These are phyloP conservation scores for Pseudopyricularia cyperi DNA, from an alignment of 2,329 filamentous ascomycete species.

Conservation along the genomic window DNA sequence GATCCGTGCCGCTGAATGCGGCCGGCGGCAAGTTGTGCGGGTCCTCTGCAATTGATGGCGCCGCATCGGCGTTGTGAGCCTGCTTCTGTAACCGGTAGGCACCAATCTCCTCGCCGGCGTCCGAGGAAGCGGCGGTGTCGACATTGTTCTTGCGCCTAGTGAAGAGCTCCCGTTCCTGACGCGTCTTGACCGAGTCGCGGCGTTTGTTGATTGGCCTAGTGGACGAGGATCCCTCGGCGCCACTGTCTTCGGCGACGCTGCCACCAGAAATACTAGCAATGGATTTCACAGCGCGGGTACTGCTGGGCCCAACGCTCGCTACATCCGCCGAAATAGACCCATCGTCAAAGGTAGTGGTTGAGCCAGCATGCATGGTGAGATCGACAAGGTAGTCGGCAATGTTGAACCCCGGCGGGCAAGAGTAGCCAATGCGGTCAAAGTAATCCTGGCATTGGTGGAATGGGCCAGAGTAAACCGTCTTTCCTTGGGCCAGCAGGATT, in stretches of 20 bases:
- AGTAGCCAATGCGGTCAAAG: constrained; percentile 83
- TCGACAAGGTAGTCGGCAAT: constrained; percentile 97
- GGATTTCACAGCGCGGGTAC: constrained; percentile 78
- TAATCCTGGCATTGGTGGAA: constrained; percentile 82
- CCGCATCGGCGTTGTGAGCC: constrained; percentile 22
- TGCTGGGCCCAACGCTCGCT: constrained; percentile 66
- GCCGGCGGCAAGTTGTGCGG: constrained; percentile 46
- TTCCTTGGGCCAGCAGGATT: constrained; percentile 79
- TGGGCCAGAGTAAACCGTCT: constrained; percentile 85
- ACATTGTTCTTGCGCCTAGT: constrained; percentile 61
- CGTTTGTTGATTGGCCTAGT: constrained; percentile 57
- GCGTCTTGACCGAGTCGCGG: constrained; percentile 67
- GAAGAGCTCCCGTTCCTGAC: constrained; percentile 82
- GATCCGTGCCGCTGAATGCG: constrained; percentile 55
- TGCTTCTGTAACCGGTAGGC: constrained; percentile 39
- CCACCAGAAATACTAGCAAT: constrained; percentile 71
- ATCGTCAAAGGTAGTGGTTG: constrained; percentile 45
- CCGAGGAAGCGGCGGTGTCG: constrained; percentile 50
- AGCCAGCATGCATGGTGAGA: constrained; percentile 87
- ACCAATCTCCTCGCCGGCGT: constrained; percentile 37
- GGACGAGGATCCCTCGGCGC: constrained; percentile 44
- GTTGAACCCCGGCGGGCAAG: constrained; percentile 93
- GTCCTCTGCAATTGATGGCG: constrained; percentile 56
- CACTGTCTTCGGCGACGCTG: constrained; percentile 58
- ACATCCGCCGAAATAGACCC: constrained; percentile 39